Evolutionary conservation across 108 stramenopile species (phyloP).

Genomic region (Bacterosira constricta): DNA sequence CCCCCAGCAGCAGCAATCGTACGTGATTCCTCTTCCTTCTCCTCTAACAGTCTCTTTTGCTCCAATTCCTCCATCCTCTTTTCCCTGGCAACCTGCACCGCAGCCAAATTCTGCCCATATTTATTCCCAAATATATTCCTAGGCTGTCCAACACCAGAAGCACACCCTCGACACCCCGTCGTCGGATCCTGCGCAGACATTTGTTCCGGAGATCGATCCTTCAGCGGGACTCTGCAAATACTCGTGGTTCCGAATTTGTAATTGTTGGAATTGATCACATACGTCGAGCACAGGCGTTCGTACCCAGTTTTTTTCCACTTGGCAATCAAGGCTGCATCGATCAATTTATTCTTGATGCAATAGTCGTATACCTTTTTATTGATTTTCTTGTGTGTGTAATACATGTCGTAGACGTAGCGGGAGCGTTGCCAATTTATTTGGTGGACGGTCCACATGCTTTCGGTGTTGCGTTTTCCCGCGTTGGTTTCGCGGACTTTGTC

Average conservation of each 20-base stretch:
- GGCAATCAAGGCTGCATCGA: conserved; percentile 96
- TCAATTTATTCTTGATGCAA: conserved; percentile 95
- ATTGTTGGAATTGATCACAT: conserved; percentile 98
- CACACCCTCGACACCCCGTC: conserved; percentile 98
- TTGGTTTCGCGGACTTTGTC: conserved; percentile 97
- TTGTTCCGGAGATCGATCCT: conserved; percentile 73
- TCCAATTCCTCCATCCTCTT: conserved; percentile 63
- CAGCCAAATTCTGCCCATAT: conserved; percentile 98
- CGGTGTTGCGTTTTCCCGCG: conserved; percentile 97
- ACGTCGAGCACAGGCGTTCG: conserved; percentile 97
- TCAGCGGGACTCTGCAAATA: conserved; percentile 94
- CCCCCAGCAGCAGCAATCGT: conserved; percentile 10
- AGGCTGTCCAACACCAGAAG: conserved; percentile 89
- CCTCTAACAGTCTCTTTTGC: conserved; percentile 27
- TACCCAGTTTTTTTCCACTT: conserved; percentile 99
- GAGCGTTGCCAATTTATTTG: conserved; percentile 99
- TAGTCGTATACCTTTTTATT: conserved; percentile 94
- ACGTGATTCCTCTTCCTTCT: conserved; percentile 35
- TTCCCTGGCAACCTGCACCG: conserved; percentile 95
- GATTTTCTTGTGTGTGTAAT: conserved; percentile 93
- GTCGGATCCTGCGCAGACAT: conserved; percentile 85
- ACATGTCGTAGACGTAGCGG: conserved; percentile 99
- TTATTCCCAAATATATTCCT: conserved; percentile 99
- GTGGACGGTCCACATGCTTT: conserved; percentile 99
- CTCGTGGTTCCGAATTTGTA: conserved; percentile 98